Conservation (phyloP, 2,329 filamentous ascomycete species). For the Monosporascus cannonballus region DNA sequence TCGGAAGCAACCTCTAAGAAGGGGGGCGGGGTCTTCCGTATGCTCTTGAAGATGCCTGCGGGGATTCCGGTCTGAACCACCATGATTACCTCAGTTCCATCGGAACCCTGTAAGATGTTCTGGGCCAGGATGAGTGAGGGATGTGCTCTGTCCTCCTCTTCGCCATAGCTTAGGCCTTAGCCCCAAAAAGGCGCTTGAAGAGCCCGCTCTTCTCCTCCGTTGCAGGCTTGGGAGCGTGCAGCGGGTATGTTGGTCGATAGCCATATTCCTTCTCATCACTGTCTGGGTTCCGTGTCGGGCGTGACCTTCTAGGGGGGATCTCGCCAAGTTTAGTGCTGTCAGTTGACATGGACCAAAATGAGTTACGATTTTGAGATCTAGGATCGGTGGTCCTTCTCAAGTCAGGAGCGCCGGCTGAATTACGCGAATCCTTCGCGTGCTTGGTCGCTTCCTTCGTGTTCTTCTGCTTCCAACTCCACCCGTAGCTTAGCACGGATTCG, state of each 20-base stretch:
- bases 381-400: background rate
- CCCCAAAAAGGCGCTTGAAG: background rate
- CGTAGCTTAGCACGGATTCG: background rate
- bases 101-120: too few species aligned
- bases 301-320: constrained; percentile 17
- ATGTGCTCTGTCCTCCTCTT: too few species aligned
- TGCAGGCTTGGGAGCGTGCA: background rate
- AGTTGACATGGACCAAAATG: constrained; percentile 32
- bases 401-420: background rate
- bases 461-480: background rate
- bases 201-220: background rate
- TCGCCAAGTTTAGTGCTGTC: constrained; percentile 42
- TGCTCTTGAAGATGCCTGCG: too few species aligned
- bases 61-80: too few species aligned
- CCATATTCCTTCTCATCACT: background rate
- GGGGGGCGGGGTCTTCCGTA: too few species aligned
- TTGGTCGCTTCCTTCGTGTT: background rate
- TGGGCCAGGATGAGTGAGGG: too few species aligned
- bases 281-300: background rate
- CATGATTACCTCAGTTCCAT: too few species aligned
- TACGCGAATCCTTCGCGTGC: background rate
- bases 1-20: too few species aligned
- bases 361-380: constrained; percentile 14
- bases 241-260: constrained; percentile 2
- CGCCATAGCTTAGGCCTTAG: background rate